Evolutionary conservation across 1,284 basidiomycete genomes (phyloP), one percentile per base, ranked within the genome.

Genomic region (Pseudozyma pruni): DNA sequence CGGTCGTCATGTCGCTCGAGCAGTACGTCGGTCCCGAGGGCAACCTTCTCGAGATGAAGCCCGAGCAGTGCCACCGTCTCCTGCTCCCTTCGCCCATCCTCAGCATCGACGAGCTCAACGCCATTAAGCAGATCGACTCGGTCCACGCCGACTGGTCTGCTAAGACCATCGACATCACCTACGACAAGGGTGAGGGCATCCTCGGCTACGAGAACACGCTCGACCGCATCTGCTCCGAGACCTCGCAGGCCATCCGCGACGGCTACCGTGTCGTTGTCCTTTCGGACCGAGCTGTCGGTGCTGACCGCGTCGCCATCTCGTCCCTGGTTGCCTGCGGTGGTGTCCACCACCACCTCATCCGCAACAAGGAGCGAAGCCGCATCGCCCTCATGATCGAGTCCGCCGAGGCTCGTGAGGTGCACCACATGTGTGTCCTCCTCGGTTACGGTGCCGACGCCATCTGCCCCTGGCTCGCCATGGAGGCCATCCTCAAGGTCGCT

Each of bases 371-470:
- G 58, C 74, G 79, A 31, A 69, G 54, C 75, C 68, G 71, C 52
- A 57, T 80, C 37, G 79, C 79, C 46, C 66, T 80, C 47, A 75
- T 80, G 53, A 59, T 80, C 34, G 79, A 80, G 72, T 61, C 74
- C 8, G 78, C 61, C 47, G 79, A 80, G 64, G 79, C 79, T 23
- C 79, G 79, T 46, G 79, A 80, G 67, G 75, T 80, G 16, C 79
- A 80, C 69, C 79, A 80, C 68, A 68, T 79, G 62, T 80, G 79
- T 54, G 79, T 79, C 31, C 71, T 80, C 22, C 57, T 79, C 51
- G 79, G 79, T 44, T 80, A 80, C 61, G 79, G 79, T 60, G 79
- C 79, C 45, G 79, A 80, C 41, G 78, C 79, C 45, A 73, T 80
- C 64, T 80, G 79, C 75, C 79, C 79, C 27, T 80, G 77, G 77